Evolutionary conservation across 495 filamentous ascomycete genomes (phyloP).

Genomic region (Chaetomium cochliodes): DNA sequence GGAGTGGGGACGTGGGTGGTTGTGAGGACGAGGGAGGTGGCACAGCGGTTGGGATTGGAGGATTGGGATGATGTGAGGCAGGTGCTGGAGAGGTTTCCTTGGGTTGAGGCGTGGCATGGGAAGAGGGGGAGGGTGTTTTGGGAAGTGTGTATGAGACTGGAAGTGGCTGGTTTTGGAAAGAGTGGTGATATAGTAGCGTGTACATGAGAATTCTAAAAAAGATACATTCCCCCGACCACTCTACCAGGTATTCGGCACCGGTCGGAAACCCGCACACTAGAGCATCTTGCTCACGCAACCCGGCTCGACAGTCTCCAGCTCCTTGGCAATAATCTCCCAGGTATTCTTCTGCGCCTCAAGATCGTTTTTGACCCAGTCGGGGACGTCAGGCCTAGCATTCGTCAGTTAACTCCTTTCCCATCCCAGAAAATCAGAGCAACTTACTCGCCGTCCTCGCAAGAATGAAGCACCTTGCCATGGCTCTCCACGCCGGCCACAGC

Average conservation of each 20-base stretch:
- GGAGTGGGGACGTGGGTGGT: background rate
- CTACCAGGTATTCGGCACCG: too few relatives aligned
- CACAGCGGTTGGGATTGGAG: background rate
- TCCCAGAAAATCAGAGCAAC: background rate
- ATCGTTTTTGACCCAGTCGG: slow-evolving; percentile 25
- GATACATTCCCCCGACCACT: too few relatives aligned
- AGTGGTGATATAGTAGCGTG: background rate
- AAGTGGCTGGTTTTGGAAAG: background rate
- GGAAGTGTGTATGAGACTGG: background rate
- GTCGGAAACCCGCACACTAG: too few relatives aligned
- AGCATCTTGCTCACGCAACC: slow-evolving; percentile 6
- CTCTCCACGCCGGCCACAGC: slow-evolving; percentile 37
- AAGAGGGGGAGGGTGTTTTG: background rate
- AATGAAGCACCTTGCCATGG: slow-evolving; percentile 23
- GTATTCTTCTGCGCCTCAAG: slow-evolving; percentile 15
- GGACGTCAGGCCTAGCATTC: slow-evolving; percentile 7
- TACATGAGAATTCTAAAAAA: too few relatives aligned
- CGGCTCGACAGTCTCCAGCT: slow-evolving; percentile 15
- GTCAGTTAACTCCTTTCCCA: background rate
- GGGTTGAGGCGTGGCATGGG: slow-evolving; percentile 8
- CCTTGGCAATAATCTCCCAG: slow-evolving; percentile 18
- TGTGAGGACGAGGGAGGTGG: background rate
- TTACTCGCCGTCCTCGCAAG: slow-evolving; percentile 22
- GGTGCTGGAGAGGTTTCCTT: background rate
- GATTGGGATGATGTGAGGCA: background rate